Conservation (phyloP, 371 early-diverging fungal genomes). For the Batrachochytrium dendrobatidis region DNA sequence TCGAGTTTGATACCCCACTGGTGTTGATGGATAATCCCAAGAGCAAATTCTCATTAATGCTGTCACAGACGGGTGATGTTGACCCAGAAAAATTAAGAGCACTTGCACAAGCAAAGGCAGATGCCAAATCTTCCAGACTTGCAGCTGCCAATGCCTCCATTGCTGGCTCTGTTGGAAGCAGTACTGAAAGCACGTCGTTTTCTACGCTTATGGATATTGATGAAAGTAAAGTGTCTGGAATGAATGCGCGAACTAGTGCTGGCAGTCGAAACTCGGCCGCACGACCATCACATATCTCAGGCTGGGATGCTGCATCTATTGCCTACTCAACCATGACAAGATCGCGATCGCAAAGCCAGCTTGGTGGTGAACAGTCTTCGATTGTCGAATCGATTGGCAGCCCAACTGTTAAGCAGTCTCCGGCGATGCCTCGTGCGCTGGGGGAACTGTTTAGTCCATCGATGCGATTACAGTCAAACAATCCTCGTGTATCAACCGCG, state of each 20-base stretch:
- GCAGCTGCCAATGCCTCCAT: neutral
- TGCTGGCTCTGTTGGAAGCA: neutral
- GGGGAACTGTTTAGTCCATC: neutral
- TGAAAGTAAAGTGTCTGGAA: too few relatives aligned
- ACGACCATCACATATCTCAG: too few relatives aligned
- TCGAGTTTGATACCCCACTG: constrained; percentile 62
- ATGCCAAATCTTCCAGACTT: constrained; percentile 3
- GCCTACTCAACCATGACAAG: neutral
- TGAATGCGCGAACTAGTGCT: too few relatives aligned
- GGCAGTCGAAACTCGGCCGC: too few relatives aligned
- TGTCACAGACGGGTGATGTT: constrained; percentile 34
- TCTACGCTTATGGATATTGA: too few relatives aligned
- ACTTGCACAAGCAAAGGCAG: constrained; percentile 22
- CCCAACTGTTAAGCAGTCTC: neutral
- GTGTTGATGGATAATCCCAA: constrained; percentile 42
- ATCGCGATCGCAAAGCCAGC: neutral
- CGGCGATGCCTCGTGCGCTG: neutral
- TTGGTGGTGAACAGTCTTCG: neutral
- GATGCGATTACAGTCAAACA: neutral
- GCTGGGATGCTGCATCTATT: neutral
- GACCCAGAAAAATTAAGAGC: constrained; percentile 25
- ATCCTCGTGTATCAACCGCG: too few relatives aligned
- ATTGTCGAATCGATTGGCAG: neutral
- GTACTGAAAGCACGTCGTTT: too few relatives aligned
- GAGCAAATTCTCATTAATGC: constrained; percentile 36